Conservation (phyloP, 129 eudicot species). For the Ambrosia trifida region DNA sequence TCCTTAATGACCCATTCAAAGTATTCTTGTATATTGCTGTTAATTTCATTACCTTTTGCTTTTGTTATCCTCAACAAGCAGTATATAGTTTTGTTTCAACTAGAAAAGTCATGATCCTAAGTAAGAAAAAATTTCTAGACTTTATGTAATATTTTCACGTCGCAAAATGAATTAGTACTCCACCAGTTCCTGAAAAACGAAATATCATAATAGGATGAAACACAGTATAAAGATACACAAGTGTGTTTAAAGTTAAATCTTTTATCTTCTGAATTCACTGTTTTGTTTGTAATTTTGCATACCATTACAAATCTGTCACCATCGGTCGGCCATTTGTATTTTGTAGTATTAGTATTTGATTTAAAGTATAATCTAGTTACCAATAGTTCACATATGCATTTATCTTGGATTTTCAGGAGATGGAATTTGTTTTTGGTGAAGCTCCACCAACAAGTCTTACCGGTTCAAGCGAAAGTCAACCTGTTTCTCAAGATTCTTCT, state of each 20-base stretch:
- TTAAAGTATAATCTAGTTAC: neutral
- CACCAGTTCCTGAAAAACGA: conserved; percentile 2
- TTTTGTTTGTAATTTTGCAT: neutral
- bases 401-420: conserved; percentile 49
- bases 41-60: neutral
- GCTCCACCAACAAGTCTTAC: conserved; percentile 65
- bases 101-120: no score
- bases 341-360: neutral
- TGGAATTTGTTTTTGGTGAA: conserved; percentile 85
- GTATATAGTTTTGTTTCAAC: neutral
- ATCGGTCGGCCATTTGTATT: neutral
- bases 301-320: neutral
- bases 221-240: neutral
- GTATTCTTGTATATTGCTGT: neutral
- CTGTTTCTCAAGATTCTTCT: conserved; percentile 41
- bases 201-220: neutral
- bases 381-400: neutral
- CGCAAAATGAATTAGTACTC: neutral
- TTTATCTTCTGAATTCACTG: neutral
- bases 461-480: conserved; percentile 50
- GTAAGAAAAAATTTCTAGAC: neutral
- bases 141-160: neutral
- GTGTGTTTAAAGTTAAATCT: conserved; percentile 19
- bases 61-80: neutral
- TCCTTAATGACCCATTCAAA: neutral